phyloP scores from a whole-genome alignment of 495 filamentous ascomycete species.

The Aspergillus panamensis region DNA sequence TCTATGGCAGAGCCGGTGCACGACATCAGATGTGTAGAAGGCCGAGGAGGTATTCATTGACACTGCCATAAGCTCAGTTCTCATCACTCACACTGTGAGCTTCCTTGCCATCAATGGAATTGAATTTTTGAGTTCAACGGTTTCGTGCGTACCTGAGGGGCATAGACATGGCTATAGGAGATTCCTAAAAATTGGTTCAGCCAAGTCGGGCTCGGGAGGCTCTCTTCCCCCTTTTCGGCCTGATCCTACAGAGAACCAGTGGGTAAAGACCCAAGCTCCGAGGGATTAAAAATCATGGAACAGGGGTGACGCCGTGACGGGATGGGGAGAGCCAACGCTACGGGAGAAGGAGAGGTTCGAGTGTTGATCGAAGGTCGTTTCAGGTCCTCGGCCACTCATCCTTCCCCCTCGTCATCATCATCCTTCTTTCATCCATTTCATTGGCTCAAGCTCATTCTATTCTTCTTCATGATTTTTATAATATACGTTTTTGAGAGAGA shows the following conservation, averaged over 20 bases:
- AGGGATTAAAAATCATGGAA: neutral
- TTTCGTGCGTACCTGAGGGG: neutral
- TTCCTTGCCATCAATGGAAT: no score
- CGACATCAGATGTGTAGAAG: no score
- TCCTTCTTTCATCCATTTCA: neutral
- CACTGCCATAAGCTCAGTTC: no score
- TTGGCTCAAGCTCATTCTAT: neutral
- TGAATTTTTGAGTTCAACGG: no score
- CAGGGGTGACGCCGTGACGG: no score
- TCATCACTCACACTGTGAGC: no score
- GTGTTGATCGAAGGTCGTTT: neutral
- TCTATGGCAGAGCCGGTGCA: no score
- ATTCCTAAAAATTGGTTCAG: neutral
- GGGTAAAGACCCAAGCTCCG: neutral
- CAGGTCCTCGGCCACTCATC: neutral
- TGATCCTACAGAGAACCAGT: neutral
- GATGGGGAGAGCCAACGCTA: neutral
- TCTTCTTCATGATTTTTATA: neutral
- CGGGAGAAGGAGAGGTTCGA: neutral
- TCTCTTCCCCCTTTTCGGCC: slow-evolving; percentile 1
- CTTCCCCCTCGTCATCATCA: neutral
- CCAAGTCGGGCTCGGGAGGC: slow-evolving; percentile 1
- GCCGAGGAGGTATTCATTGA: no score
- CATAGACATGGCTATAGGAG: neutral
- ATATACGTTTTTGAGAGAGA: no score